phyloP scores from a whole-genome alignment of 1,139 yeast species.

The Hyphopichia buzzinii region DNA sequence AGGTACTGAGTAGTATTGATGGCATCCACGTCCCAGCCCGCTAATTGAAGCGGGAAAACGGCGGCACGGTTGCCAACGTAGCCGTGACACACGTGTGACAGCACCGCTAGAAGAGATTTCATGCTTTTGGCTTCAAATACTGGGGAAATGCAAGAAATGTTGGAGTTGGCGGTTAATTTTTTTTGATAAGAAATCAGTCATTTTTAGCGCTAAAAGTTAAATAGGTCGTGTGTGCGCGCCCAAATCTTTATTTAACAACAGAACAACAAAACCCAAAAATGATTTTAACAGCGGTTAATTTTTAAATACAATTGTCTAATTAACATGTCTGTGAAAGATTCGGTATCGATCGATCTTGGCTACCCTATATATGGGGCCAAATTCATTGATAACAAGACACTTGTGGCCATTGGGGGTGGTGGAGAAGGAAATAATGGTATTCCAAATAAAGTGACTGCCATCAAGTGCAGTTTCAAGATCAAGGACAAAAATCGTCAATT shows the following conservation, averaged over 20 bases:
- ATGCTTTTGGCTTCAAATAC: too few species aligned
- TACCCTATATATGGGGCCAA: conserved; percentile 82
- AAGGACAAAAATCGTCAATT: conserved; percentile 49
- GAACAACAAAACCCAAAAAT: too few species aligned
- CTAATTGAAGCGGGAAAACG: conserved; percentile 72
- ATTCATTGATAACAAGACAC: conserved; percentile 59
- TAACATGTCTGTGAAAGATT: conserved; percentile 34
- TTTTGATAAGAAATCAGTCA: too few species aligned
- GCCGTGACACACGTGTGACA: conserved; percentile 85
- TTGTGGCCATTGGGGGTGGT: conserved; percentile 89
- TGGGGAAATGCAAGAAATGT: too few species aligned
- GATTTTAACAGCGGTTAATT: too few species aligned
- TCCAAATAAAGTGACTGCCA: conserved; percentile 79
- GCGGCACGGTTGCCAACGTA: conserved; percentile 83
- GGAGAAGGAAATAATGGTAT: conserved; percentile 90
- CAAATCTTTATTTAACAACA: too few species aligned
- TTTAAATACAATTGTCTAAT: too few species aligned
- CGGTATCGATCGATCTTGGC: conserved; percentile 54
- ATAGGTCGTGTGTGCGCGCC: too few species aligned
- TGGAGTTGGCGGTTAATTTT: too few species aligned
- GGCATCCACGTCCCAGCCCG: conserved; percentile 84
- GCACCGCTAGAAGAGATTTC: conserved; percentile 40
- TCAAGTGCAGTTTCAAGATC: conserved; percentile 55
- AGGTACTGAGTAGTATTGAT: conserved; percentile 78
- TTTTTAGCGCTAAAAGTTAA: too few species aligned